These are phyloP conservation scores for Lasiosphaeris hirsuta DNA, from an alignment of 495 filamentous ascomycete species.

Conservation along the genomic window DNA sequence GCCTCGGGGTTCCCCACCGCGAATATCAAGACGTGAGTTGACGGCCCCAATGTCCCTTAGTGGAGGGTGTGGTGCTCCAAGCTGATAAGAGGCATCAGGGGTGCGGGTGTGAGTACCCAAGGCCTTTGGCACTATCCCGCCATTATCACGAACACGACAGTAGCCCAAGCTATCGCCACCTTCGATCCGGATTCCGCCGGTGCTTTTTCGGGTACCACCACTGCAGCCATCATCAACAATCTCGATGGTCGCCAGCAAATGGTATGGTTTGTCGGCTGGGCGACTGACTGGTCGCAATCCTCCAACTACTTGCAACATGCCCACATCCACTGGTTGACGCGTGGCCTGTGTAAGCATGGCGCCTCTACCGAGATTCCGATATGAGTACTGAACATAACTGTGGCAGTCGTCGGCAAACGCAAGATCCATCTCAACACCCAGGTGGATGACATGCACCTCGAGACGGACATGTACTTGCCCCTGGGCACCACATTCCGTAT, in stretches of 20 bases:
- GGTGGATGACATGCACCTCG: constrained; percentile 63
- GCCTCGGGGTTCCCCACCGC: constrained; percentile 47
- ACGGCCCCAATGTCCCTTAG: not conserved
- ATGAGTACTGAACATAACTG: not conserved
- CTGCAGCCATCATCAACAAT: constrained; percentile 61
- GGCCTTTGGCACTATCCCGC: constrained; percentile 59
- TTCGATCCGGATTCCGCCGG: constrained; percentile 41
- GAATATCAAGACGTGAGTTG: constrained; percentile 40
- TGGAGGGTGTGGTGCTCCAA: not conserved
- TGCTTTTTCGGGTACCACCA: constrained; percentile 25
- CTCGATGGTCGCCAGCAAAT: constrained; percentile 57
- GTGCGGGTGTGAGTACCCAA: constrained; percentile 27
- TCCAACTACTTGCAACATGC: constrained; percentile 59
- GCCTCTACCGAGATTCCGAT: too few species aligned
- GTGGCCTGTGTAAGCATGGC: constrained; percentile 41
- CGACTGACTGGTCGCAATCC: constrained; percentile 53
- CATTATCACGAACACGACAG: constrained; percentile 49
- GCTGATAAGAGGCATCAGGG: constrained; percentile 1
- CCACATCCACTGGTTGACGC: constrained; percentile 62
- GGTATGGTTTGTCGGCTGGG: constrained; percentile 57
- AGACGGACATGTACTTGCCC: constrained; percentile 50
- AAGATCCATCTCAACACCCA: constrained; percentile 58
- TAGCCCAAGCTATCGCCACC: constrained; percentile 51
- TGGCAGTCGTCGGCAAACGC: constrained; percentile 48
- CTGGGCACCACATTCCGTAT: constrained; percentile 47